Percentiles rank a stretch among this genome's conserved stretches.
Conservation (phyloP, 805 yeast genomes). For the Yarrowia deformans region DNA sequence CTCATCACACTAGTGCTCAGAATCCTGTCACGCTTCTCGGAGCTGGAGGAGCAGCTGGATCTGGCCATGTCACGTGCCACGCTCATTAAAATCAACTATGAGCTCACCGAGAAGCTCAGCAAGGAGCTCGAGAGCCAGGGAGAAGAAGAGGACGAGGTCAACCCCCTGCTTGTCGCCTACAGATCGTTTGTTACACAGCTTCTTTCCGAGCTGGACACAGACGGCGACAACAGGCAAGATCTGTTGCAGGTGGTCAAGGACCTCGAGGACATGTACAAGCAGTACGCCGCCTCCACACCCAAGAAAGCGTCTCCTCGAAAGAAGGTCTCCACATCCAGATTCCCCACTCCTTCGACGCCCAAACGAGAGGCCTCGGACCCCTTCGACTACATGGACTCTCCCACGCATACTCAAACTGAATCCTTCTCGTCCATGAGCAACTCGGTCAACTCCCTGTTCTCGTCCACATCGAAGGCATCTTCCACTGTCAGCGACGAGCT, state of each 20-base stretch:
- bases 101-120: slow-evolving; percentile 43
- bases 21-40: slow-evolving; percentile 44
- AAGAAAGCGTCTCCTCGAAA: slow-evolving; percentile 20
- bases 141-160: slow-evolving; percentile 17
- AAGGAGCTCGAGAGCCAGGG: slow-evolving; percentile 17
- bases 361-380: slow-evolving; percentile 28
- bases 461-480: slow-evolving; percentile 39
- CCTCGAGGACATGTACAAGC: slow-evolving; percentile 43
- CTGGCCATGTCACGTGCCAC: slow-evolving; percentile 48
- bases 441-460: slow-evolving; percentile 37
- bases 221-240: slow-evolving; percentile 41
- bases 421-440: slow-evolving; percentile 38
- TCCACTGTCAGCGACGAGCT: slow-evolving; percentile 45
- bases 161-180: slow-evolving; percentile 43
- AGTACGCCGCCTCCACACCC: slow-evolving; percentile 29
- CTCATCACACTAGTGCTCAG: slow-evolving; percentile 48
- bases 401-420: slow-evolving; percentile 38
- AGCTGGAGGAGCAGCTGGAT: slow-evolving; percentile 47
- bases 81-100: slow-evolving; percentile 48
- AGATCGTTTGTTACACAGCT: slow-evolving; percentile 44
- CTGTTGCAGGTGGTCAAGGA: slow-evolving; percentile 44
- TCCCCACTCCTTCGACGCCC: slow-evolving; percentile 29
- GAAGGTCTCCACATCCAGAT: slow-evolving; percentile 11
- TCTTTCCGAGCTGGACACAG: slow-evolving; percentile 43
- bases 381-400: slow-evolving; percentile 19